These are phyloP conservation scores for Lentinula raphanica DNA, from an alignment of 768 basidiomycete genomes.

Conservation along the genomic window DNA sequence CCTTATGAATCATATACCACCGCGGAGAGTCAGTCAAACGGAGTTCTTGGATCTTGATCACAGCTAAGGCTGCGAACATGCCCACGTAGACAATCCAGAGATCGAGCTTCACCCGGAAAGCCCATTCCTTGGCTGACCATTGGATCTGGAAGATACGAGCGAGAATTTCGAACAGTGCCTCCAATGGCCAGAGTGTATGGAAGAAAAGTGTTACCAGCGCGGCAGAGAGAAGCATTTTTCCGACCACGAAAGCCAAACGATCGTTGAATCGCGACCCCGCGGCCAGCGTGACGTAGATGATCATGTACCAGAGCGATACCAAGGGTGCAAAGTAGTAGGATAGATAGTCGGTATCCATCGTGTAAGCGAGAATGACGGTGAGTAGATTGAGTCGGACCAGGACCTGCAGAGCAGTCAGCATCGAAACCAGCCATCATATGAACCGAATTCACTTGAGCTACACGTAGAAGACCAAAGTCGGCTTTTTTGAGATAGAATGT, in stretches of 20 bases:
- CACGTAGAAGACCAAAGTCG: slow-evolving; percentile 74
- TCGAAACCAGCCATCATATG: slow-evolving; percentile 4
- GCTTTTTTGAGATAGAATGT: slow-evolving; percentile 87
- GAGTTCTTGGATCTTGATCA: slow-evolving; percentile 71
- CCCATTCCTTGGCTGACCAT: slow-evolving; percentile 87
- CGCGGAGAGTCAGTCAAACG: slow-evolving; percentile 62
- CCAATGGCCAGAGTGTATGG: slow-evolving; percentile 55
- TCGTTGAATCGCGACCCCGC: slow-evolving; percentile 72
- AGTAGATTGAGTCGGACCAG: slow-evolving; percentile 81
- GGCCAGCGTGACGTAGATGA: slow-evolving; percentile 78
- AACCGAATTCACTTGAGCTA: slow-evolving; percentile 54
- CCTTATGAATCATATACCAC: slow-evolving; percentile 55
- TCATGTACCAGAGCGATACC: slow-evolving; percentile 85
- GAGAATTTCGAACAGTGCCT: slow-evolving; percentile 58
- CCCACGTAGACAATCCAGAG: slow-evolving; percentile 86
- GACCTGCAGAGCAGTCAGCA: slow-evolving; percentile 36
- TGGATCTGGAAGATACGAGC: slow-evolving; percentile 63
- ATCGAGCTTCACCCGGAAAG: slow-evolving; percentile 84
- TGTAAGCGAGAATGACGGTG: slow-evolving; percentile 77
- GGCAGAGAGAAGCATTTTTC: slow-evolving; percentile 68
- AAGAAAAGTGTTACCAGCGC: slow-evolving; percentile 61
- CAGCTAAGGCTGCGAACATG: slow-evolving; percentile 70
- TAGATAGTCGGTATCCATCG: slow-evolving; percentile 89
- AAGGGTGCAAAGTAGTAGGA: slow-evolving; percentile 89
- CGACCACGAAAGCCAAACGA: slow-evolving; percentile 55